phyloP scores from a whole-genome alignment of 495 filamentous ascomycete genomes.

The Penicillium tannophilum region DNA sequence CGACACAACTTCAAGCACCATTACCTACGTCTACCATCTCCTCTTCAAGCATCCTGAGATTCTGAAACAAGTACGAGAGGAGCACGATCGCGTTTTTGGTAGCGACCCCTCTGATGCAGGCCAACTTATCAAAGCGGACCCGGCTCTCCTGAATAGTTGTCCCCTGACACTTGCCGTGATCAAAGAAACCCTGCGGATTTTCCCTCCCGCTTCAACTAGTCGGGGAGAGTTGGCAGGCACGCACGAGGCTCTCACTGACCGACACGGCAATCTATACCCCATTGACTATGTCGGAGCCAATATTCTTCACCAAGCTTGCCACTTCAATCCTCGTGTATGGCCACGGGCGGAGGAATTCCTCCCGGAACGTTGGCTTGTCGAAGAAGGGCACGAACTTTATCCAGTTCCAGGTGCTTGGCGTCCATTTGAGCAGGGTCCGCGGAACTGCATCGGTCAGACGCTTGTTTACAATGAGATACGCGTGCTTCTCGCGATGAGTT shows the following conservation, averaged over 20 bases:
- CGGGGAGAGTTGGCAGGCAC: neutral
- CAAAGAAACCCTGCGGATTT: constrained; percentile 51
- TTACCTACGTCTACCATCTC: constrained; percentile 43
- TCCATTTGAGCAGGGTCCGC: constrained; percentile 55
- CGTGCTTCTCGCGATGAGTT: constrained; percentile 46
- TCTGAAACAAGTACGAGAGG: constrained; percentile 39
- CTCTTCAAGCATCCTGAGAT: constrained; percentile 46
- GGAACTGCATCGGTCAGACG: constrained; percentile 57
- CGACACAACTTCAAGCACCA: constrained; percentile 34
- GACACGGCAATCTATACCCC: neutral
- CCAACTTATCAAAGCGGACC: constrained; percentile 27
- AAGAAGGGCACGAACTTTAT: constrained; percentile 23
- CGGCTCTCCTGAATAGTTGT: constrained; percentile 41
- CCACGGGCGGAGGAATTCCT: constrained; percentile 23
- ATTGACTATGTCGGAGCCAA: constrained; percentile 24
- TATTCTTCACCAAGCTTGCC: constrained; percentile 1
- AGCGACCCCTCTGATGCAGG: constrained; percentile 24
- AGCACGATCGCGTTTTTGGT: constrained; percentile 47
- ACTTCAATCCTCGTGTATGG: neutral
- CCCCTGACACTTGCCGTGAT: constrained; percentile 51
- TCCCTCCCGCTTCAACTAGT: constrained; percentile 26
- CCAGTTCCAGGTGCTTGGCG: constrained; percentile 40
- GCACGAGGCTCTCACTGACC: neutral
- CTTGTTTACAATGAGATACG: constrained; percentile 52
- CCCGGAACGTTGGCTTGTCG: constrained; percentile 26